Evolutionary conservation across 2,329 filamentous ascomycete species (phyloP).

Genomic region (Arthrobotrys megalospora): DNA sequence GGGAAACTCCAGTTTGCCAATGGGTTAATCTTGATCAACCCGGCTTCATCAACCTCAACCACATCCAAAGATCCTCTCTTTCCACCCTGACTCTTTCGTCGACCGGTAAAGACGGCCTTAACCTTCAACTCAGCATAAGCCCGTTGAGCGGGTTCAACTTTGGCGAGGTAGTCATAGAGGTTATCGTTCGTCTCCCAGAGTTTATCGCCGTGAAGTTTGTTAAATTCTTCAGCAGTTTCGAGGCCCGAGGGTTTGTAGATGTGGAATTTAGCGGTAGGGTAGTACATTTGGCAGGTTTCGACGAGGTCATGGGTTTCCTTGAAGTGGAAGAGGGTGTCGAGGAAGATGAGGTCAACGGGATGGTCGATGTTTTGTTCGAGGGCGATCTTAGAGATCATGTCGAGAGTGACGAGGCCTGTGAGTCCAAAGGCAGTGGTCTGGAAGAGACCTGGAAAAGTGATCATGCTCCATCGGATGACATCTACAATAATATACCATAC

Average conservation of each 20-base stretch:
- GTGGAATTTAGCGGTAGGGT: slow-evolving; percentile 85
- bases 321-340: slow-evolving; percentile 88
- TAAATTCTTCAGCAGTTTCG: slow-evolving; percentile 82
- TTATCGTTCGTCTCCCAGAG: slow-evolving; percentile 90
- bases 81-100: slow-evolving; percentile 90
- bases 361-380: slow-evolving; percentile 72
- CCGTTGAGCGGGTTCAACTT: slow-evolving; percentile 95
- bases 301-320: slow-evolving; percentile 81
- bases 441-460: slow-evolving; percentile 89
- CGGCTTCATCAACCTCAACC: slow-evolving; percentile 91
- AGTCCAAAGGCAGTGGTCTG: slow-evolving; percentile 88
- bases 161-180: slow-evolving; percentile 96
- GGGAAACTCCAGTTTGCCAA: slow-evolving; percentile 93
- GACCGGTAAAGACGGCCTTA: slow-evolving; percentile 90
- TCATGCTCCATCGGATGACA: slow-evolving; percentile 91
- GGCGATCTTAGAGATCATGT: slow-evolving; percentile 85
- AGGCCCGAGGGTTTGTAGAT: slow-evolving; percentile 88
- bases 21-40: slow-evolving; percentile 97
- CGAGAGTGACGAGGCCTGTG: slow-evolving; percentile 84
- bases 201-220: slow-evolving; percentile 82
- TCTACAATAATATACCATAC: slow-evolving; percentile 70
- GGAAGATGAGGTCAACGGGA: slow-evolving; percentile 80
- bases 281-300: slow-evolving; percentile 80
- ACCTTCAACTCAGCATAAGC: slow-evolving; percentile 90
- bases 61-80: slow-evolving; percentile 91